Evolutionary conservation across 805 yeast species (phyloP).

Genomic region (Diddensiella santjacobensis): DNA sequence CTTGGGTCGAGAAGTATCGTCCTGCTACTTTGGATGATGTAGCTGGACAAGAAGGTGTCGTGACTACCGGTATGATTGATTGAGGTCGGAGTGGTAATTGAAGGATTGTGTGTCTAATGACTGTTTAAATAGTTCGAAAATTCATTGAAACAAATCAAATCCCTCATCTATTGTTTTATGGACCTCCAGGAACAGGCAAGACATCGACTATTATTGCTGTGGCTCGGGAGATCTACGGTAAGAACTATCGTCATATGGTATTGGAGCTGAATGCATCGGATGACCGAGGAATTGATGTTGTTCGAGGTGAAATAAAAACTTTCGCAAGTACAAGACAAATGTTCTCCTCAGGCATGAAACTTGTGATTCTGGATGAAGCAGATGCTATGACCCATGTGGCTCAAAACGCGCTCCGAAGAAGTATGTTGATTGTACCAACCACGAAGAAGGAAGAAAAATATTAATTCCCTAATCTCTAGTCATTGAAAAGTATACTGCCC

Average conservation of each 20-base stretch:
- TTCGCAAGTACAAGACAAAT: slow-evolving; percentile 96
- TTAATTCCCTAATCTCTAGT: slow-evolving; percentile 39
- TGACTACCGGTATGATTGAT: slow-evolving; percentile 49
- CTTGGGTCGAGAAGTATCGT: slow-evolving; percentile 90
- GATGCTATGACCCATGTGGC: slow-evolving; percentile 98
- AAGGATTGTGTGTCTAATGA: background rate
- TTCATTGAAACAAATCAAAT: slow-evolving; percentile 79
- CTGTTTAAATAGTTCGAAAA: slow-evolving; percentile 62
- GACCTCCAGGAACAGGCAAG: slow-evolving; percentile 94
- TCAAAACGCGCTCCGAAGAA: slow-evolving; percentile 90
- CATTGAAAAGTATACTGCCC: slow-evolving; percentile 89
- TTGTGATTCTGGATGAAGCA: slow-evolving; percentile 92
- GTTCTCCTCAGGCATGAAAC: slow-evolving; percentile 70
- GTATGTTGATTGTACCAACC: too few species aligned
- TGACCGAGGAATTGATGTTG: slow-evolving; percentile 96
- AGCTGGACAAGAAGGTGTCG: slow-evolving; percentile 85
- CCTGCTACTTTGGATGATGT: slow-evolving; percentile 82
- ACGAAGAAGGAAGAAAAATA: slow-evolving; percentile 43
- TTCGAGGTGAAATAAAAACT: slow-evolving; percentile 93
- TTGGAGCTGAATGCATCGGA: slow-evolving; percentile 94
- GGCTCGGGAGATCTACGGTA: slow-evolving; percentile 84
- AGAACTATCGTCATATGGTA: slow-evolving; percentile 79
- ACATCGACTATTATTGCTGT: slow-evolving; percentile 85
- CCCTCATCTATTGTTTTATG: slow-evolving; percentile 91
- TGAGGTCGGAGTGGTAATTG: background rate